Evolutionary conservation across 805 yeast genomes (phyloP).

Genomic region (Barnettozyma botsteinii): DNA sequence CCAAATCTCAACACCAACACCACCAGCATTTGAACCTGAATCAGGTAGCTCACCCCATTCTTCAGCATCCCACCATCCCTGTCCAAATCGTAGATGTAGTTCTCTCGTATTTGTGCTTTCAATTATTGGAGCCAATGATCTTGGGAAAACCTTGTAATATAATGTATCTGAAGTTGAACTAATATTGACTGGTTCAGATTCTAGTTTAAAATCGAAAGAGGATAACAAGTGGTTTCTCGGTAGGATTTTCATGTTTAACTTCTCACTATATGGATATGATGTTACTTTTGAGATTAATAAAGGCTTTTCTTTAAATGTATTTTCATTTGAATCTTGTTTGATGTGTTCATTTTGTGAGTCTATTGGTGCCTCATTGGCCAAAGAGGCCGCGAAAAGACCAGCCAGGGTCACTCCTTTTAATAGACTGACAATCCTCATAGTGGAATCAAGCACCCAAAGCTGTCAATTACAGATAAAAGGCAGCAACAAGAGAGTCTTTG

Average conservation of each 20-base stretch:
- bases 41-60: slow-evolving; percentile 80
- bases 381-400: neutral
- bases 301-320: neutral
- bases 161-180: slow-evolving; percentile 18
- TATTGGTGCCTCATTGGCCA: neutral
- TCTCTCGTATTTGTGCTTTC: slow-evolving; percentile 62
- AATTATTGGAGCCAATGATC: slow-evolving; percentile 71
- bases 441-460: too few species aligned
- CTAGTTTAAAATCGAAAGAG: slow-evolving; percentile 62
- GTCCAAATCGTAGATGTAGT: slow-evolving; percentile 79
- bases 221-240: slow-evolving; percentile 66
- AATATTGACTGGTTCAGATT: slow-evolving; percentile 41
- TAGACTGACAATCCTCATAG: neutral
- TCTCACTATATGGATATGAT: slow-evolving; percentile 49
- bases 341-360: neutral
- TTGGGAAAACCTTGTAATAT: slow-evolving; percentile 72
- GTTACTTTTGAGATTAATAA: slow-evolving; percentile 3
- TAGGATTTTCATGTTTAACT: slow-evolving; percentile 58
- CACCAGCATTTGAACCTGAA: slow-evolving; percentile 72
- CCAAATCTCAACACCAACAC: slow-evolving; percentile 94
- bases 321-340: neutral
- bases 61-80: slow-evolving; percentile 93
- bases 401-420: neutral
- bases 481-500: too few species aligned
- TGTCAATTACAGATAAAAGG: too few species aligned